A percentile compares a stretch with the other conserved stretches of the same genome.
phyloP scores from a whole-genome alignment of 345 rosid genomes.

The Arabidopsis thaliana region DNA sequence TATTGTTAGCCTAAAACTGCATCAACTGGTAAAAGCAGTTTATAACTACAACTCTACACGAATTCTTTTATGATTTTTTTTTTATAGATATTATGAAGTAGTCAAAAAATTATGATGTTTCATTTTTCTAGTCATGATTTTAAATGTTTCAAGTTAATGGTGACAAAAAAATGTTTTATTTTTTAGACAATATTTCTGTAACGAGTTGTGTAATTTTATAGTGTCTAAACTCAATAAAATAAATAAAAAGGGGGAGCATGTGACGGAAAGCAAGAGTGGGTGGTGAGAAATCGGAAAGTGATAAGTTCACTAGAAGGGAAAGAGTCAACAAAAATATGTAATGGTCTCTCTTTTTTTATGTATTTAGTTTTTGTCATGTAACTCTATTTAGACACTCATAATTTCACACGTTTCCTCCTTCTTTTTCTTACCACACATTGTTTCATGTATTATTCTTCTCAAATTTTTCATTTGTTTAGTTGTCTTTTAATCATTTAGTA shows the following conservation, averaged over 20 bases:
- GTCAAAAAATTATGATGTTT: background rate
- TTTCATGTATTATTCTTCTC: slow-evolving; percentile 9
- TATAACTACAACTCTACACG: background rate
- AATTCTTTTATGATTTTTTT: background rate
- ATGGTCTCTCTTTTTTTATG: slow-evolving; percentile 10
- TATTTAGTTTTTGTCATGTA: slow-evolving; percentile 29
- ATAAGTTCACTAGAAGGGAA: slow-evolving; percentile 34
- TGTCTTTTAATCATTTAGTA: background rate
- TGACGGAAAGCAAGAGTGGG: slow-evolving; percentile 39
- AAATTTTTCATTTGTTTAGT: background rate
- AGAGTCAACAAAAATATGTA: slow-evolving; percentile 32
- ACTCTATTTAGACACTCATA: slow-evolving; percentile 32
- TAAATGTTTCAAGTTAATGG: background rate
- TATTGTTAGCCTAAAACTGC: background rate
- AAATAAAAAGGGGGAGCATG: slow-evolving; percentile 24
- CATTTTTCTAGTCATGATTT: background rate
- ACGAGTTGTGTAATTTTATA: background rate
- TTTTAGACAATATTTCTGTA: background rate
- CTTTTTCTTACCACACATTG: slow-evolving; percentile 27
- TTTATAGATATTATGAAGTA: background rate
- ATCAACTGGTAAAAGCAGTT: background rate
- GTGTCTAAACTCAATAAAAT: background rate
- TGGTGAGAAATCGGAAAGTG: slow-evolving; percentile 39
- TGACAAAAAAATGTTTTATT: background rate
- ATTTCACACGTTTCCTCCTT: slow-evolving; percentile 37